Evolutionary conservation across 805 yeast species (phyloP).

Genomic region (Candida chauliodis): DNA sequence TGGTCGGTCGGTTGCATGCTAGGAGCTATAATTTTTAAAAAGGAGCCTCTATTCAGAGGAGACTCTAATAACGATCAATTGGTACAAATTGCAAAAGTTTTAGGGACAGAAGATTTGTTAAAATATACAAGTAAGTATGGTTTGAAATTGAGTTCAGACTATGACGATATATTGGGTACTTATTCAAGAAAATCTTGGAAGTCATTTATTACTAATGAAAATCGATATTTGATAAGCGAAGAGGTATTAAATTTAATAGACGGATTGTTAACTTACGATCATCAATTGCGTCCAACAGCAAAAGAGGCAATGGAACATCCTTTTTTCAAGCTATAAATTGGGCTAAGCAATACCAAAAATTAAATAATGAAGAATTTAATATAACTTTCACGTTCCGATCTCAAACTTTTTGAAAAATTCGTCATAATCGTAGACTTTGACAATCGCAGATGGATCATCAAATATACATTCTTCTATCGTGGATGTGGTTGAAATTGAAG

Average conservation of each 20-base stretch:
- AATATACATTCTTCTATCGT: constrained; percentile 14
- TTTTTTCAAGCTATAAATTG: constrained; percentile 26
- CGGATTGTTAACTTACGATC: constrained; percentile 77
- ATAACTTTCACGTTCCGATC: too few species aligned
- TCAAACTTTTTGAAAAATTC: constrained; percentile 22
- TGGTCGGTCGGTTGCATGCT: constrained; percentile 95
- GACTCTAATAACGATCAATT: constrained; percentile 87
- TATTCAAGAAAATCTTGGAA: constrained; percentile 87
- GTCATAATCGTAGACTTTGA: constrained; percentile 21
- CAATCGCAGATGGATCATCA: constrained; percentile 21
- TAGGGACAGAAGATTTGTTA: constrained; percentile 80
- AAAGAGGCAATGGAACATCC: constrained; percentile 80
- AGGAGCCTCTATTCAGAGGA: constrained; percentile 92
- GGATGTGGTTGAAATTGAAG: constrained; percentile 3
- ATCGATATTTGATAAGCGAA: constrained; percentile 58
- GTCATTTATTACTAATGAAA: constrained; percentile 66
- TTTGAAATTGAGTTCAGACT: constrained; percentile 67
- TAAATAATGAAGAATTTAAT: too few species aligned
- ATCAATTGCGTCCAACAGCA: constrained; percentile 84
- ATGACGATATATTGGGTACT: constrained; percentile 63
- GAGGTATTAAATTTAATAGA: constrained; percentile 82
- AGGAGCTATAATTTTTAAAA: constrained; percentile 85
- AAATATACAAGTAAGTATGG: constrained; percentile 69
- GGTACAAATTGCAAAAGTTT: constrained; percentile 80
- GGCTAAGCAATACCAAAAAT: too few species aligned